Percentiles rank a stretch among this genome's conserved stretches.
Evolutionary conservation across 441 rosid genomes (phyloP).

Genomic region (Melastoma candidum): DNA sequence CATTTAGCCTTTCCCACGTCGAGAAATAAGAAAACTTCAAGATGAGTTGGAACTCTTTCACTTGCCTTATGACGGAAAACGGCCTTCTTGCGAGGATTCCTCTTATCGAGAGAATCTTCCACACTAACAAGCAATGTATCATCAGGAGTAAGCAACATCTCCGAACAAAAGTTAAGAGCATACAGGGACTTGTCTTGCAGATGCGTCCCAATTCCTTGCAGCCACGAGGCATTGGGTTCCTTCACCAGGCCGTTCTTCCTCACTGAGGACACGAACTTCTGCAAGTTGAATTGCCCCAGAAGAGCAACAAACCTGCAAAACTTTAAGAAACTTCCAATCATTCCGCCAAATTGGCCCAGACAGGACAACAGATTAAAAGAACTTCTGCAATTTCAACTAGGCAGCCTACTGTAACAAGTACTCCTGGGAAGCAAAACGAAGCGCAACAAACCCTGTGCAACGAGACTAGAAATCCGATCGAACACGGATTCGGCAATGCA

Average conservation of each 20-base stretch:
- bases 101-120: slow-evolving; percentile 35
- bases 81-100: slow-evolving; percentile 52
- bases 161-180: slow-evolving; percentile 68
- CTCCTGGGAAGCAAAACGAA: too few relatives aligned
- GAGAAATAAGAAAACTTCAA: not conserved
- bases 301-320: slow-evolving; percentile 51
- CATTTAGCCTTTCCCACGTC: not conserved
- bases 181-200: slow-evolving; percentile 65
- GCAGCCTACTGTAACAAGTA: too few relatives aligned
- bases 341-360: slow-evolving; percentile 9
- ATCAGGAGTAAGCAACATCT: slow-evolving; percentile 50
- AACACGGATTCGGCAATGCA: too few relatives aligned
- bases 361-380: not conserved
- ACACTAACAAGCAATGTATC: slow-evolving; percentile 52
- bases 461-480: too few relatives aligned
- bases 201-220: slow-evolving; percentile 19
- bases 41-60: not conserved
- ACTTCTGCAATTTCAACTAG: not conserved
- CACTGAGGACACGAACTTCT: slow-evolving; percentile 46
- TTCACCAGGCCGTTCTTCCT: slow-evolving; percentile 19
- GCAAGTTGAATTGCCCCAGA: slow-evolving; percentile 70
- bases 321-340: slow-evolving; percentile 7
- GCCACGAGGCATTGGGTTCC: slow-evolving; percentile 26
- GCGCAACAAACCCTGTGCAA: too few relatives aligned
- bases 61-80: slow-evolving; percentile 55